Conservation (phyloP, 257 asterid species). For the Parsonsia alboflavescens region DNA sequence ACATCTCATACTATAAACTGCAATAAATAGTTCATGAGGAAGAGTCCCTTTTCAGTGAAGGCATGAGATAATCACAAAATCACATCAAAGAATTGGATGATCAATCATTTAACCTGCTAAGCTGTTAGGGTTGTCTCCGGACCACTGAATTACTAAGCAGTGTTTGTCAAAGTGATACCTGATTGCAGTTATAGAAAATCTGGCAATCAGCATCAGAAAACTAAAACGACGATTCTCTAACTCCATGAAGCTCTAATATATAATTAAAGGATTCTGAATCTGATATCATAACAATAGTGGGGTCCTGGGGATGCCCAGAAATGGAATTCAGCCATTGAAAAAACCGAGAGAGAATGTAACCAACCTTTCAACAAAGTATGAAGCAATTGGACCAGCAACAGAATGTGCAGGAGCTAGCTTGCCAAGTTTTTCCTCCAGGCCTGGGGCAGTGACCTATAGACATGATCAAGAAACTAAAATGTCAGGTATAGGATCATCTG, state of each 20-base stretch:
- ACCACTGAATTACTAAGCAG: conserved; percentile 74
- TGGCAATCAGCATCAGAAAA: neutral
- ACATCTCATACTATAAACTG: neutral
- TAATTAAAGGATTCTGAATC: neutral
- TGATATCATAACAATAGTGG: neutral
- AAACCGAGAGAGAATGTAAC: neutral
- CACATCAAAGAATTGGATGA: neutral
- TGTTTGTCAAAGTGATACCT: conserved; percentile 64
- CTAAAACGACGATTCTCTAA: neutral
- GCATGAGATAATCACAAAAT: neutral
- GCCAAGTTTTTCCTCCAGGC: conserved; percentile 73
- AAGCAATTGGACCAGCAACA: conserved; percentile 58
- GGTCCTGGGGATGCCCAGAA: neutral
- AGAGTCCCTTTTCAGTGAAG: neutral
- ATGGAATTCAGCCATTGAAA: neutral
- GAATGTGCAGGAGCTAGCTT: conserved; percentile 69
- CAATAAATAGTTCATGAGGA: neutral
- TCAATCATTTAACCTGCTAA: conserved; percentile 50
- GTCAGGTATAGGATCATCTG: neutral
- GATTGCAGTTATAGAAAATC: conserved; percentile 26
- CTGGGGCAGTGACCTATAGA: conserved; percentile 68
- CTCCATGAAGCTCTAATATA: neutral
- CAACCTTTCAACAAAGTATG: conserved; percentile 66
- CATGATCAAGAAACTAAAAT: conserved; percentile 2
- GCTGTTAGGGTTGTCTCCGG: conserved; percentile 94